Conservation (phyloP, 495 filamentous ascomycete species). For the Penicilliopsis zonata region DNA sequence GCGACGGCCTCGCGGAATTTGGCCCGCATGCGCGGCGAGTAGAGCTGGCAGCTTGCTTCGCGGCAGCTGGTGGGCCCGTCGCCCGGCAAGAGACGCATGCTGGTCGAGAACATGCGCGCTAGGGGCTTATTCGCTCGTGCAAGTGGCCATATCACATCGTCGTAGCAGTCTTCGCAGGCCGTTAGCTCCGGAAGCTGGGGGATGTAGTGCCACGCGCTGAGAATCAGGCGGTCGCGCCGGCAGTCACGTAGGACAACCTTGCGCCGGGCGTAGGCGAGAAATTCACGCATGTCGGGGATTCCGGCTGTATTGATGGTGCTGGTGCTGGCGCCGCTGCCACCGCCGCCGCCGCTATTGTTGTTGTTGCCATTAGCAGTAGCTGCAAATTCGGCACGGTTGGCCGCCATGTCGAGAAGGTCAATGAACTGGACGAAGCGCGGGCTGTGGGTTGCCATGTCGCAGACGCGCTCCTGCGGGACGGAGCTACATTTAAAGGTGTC, state of each 20-base stretch:
- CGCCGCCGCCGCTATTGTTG: too few species aligned
- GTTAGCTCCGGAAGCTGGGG: slow-evolving; percentile 51
- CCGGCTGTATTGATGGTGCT: too few species aligned
- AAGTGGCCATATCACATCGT: slow-evolving; percentile 53
- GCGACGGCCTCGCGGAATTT: slow-evolving; percentile 48
- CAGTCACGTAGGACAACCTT: slow-evolving; percentile 43
- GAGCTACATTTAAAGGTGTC: slow-evolving; percentile 32
- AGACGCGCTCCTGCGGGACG: slow-evolving; percentile 22
- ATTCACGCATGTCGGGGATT: slow-evolving; percentile 34
- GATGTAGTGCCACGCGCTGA: slow-evolving; percentile 49
- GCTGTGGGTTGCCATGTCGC: slow-evolving; percentile 37
- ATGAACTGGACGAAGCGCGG: slow-evolving; percentile 49
- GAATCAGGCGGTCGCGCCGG: slow-evolving; percentile 33
- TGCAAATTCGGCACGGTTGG: slow-evolving; percentile 30
- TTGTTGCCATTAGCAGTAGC: too few species aligned
- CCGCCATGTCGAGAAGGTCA: slow-evolving; percentile 44
- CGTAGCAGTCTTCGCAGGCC: slow-evolving; percentile 62
- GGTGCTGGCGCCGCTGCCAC: too few species aligned
- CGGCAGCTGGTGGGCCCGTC: slow-evolving; percentile 31
- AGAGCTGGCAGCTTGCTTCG: slow-evolving; percentile 57
- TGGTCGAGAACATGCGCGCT: slow-evolving; percentile 41
- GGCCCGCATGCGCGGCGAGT: slow-evolving; percentile 60
- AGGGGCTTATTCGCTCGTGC: slow-evolving; percentile 37
- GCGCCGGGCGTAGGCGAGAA: slow-evolving; percentile 38
- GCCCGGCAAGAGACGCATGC: slow-evolving; percentile 30